Conservation (phyloP, 2,329 filamentous ascomycete species). For the Fusarium lyarnte region DNA sequence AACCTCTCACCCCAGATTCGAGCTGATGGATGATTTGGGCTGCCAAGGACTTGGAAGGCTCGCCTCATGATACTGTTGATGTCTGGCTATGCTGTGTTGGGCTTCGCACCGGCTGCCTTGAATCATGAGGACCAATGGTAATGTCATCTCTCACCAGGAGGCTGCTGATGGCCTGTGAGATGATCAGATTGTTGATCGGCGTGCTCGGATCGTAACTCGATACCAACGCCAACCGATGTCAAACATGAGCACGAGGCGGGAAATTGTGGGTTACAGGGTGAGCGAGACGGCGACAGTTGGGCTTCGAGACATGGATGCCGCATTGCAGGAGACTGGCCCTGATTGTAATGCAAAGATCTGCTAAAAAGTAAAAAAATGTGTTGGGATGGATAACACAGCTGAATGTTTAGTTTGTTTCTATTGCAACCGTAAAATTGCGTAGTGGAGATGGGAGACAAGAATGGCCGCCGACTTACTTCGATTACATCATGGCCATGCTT, state of each 20-base stretch:
- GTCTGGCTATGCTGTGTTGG: slow-evolving; percentile 19
- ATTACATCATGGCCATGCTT: neutral
- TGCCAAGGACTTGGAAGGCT: slow-evolving; percentile 3
- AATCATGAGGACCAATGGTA: slow-evolving; percentile 18
- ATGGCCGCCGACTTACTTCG: neutral
- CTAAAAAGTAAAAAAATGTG: neutral
- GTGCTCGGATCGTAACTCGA: slow-evolving; percentile 36
- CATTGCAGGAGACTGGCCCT: neutral
- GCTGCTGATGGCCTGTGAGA: slow-evolving; percentile 1
- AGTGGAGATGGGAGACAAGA: neutral
- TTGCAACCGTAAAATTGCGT: neutral
- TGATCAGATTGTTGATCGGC: slow-evolving; percentile 27
- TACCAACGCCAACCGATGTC: slow-evolving; percentile 30
- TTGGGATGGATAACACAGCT: neutral
- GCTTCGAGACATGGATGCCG: neutral
- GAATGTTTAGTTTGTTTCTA: neutral
- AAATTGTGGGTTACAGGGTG: slow-evolving; percentile 13
- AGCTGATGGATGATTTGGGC: slow-evolving; percentile 20
- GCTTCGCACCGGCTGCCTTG: slow-evolving; percentile 15
- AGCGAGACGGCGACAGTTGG: slow-evolving; percentile 9
- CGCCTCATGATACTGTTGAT: slow-evolving; percentile 20
- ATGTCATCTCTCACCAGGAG: neutral
- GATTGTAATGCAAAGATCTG: slow-evolving; percentile 4
- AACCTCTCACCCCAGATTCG: slow-evolving; percentile 38
- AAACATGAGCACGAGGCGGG: slow-evolving; percentile 29